A percentile compares a stretch with the other conserved stretches of the same genome.
Evolutionary conservation across 2,329 filamentous ascomycete species (phyloP).

Genomic region (Epichloe sp.): DNA sequence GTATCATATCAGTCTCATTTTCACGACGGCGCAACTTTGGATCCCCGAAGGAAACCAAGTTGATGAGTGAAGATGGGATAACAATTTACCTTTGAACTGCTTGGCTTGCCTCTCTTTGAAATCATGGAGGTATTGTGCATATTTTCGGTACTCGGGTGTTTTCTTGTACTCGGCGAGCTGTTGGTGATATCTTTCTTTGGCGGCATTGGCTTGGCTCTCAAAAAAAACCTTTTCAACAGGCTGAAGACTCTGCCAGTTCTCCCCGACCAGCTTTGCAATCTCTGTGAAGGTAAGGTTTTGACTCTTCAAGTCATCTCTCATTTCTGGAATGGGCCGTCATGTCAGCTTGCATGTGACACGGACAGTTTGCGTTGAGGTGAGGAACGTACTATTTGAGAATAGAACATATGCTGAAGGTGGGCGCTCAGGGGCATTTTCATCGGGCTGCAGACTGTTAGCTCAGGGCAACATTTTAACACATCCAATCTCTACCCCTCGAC

Average conservation of each 20-base stretch:
- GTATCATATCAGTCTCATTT: background rate
- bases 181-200: conserved; percentile 67
- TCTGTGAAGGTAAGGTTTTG: conserved; percentile 70
- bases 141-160: conserved; percentile 54
- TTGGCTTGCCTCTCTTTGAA: conserved; percentile 62
- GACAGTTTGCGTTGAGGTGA: background rate
- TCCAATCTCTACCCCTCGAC: background rate
- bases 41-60: too few species aligned
- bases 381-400: conserved; percentile 64
- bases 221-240: conserved; percentile 56
- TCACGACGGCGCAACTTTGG: too few species aligned
- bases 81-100: conserved; percentile 37
- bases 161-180: conserved; percentile 66
- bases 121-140: conserved; percentile 59
- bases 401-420: conserved; percentile 75
- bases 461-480: background rate
- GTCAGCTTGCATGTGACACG: background rate
- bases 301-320: conserved; percentile 64
- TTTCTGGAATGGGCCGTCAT: conserved; percentile 36
- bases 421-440: conserved; percentile 67
- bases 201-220: conserved; percentile 56
- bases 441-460: conserved; percentile 34
- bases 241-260: conserved; percentile 65
- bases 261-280: conserved; percentile 70
- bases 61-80: too few species aligned